These are phyloP conservation scores for Gryganskiella cystojenkinii DNA, from an alignment of 192 early-diverging fungal genomes.

Conservation along the genomic window DNA sequence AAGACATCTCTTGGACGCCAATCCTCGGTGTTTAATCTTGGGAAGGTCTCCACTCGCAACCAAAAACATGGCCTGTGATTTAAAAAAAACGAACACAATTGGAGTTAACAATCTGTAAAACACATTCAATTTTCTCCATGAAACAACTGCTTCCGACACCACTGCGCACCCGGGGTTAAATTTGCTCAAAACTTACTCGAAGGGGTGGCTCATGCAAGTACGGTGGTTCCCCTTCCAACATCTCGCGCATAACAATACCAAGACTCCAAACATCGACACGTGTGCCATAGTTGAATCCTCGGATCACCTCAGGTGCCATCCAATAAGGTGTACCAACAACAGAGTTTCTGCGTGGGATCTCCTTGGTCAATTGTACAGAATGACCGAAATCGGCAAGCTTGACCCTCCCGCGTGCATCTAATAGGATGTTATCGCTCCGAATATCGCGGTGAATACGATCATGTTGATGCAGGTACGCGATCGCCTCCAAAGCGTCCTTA, in stretches of 20 bases:
- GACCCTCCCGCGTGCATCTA: slow-evolving; percentile 84
- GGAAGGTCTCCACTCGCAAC: slow-evolving; percentile 47
- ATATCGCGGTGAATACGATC: slow-evolving; percentile 95
- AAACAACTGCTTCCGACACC: neutral
- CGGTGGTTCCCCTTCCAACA: slow-evolving; percentile 96
- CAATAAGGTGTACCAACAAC: slow-evolving; percentile 95
- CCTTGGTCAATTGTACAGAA: slow-evolving; percentile 89
- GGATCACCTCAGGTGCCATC: slow-evolving; percentile 99
- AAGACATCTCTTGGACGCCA: slow-evolving; percentile 31
- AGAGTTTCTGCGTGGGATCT: slow-evolving; percentile 83
- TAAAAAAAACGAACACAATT: neutral
- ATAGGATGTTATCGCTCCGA: slow-evolving; percentile 92
- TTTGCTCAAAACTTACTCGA: slow-evolving; percentile 46
- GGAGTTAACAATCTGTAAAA: neutral
- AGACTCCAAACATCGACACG: slow-evolving; percentile 97
- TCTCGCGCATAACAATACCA: slow-evolving; percentile 94
- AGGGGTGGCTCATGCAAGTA: slow-evolving; percentile 88
- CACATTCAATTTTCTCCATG: neutral
- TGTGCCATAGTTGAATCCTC: slow-evolving; percentile 87
- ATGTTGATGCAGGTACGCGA: slow-evolving; percentile 80
- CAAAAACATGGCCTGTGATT: slow-evolving; percentile 46
- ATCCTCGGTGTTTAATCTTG: slow-evolving; percentile 14
- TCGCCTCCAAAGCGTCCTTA: slow-evolving; percentile 82
- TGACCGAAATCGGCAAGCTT: slow-evolving; percentile 98
- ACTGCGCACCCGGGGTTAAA: too few relatives aligned